Evolutionary conservation across 371 early-diverging fungal genomes (phyloP).

Genomic region (Gilbertella persicaria): DNA sequence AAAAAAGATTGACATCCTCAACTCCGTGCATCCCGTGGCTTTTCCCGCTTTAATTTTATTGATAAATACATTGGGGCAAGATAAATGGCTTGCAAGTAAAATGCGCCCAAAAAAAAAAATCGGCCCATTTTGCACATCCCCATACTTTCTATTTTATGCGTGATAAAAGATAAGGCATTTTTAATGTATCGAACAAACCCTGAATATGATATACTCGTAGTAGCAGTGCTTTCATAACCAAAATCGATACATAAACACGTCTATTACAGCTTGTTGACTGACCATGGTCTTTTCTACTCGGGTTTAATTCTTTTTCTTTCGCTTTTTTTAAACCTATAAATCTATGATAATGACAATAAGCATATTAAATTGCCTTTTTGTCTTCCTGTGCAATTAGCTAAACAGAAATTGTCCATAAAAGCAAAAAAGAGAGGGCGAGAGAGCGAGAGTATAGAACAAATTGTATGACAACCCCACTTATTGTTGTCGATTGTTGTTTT

Average conservation of each 20-base stretch:
- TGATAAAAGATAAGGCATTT: no score
- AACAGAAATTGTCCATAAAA: no score
- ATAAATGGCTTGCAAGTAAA: neutral
- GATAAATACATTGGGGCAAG: neutral
- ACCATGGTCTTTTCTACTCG: no score
- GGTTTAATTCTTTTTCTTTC: no score
- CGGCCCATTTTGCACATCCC: neutral
- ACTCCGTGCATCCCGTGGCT: neutral
- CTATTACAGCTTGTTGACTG: no score
- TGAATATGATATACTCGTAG: neutral
- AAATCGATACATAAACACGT: no score
- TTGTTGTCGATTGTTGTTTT: conserved; percentile 1
- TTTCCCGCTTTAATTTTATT: neutral
- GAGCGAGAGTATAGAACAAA: neutral
- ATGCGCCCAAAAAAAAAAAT: neutral
- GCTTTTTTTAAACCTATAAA: no score
- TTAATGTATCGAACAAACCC: neutral
- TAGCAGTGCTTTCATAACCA: neutral
- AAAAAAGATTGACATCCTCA: neutral
- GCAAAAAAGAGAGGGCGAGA: no score
- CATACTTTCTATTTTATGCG: neutral
- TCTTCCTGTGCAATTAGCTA: no score
- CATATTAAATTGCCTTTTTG: no score
- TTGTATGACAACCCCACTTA: conserved; percentile 22
- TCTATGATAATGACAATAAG: no score